Conservation (phyloP, 495 filamentous ascomycete genomes). For the Aspergillus bertholletiae region DNA sequence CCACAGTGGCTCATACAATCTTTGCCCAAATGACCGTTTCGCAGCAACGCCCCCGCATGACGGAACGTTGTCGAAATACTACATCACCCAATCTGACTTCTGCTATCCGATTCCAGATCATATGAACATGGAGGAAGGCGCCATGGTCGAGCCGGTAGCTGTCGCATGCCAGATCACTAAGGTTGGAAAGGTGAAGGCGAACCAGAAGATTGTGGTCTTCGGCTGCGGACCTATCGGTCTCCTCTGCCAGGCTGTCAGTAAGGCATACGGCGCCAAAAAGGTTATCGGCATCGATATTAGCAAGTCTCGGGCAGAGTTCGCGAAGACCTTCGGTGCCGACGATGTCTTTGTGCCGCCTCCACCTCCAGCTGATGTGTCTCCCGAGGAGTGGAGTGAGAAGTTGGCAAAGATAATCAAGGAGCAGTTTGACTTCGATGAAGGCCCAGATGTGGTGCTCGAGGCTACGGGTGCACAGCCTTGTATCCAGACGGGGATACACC, state of each 20-base stretch:
- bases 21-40: slow-evolving; percentile 46
- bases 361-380: slow-evolving; percentile 10
- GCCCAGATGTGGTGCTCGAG: slow-evolving; percentile 80
- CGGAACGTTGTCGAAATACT: slow-evolving; percentile 79
- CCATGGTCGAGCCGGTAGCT: slow-evolving; percentile 76
- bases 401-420: slow-evolving; percentile 55
- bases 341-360: slow-evolving; percentile 56
- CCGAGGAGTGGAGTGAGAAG: slow-evolving; percentile 56
- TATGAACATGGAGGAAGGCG: slow-evolving; percentile 76
- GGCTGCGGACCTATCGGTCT: slow-evolving; percentile 85
- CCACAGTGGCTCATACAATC: slow-evolving; percentile 38
- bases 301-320: slow-evolving; percentile 65
- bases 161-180: slow-evolving; percentile 78
- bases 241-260: slow-evolving; percentile 71
- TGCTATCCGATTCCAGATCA: slow-evolving; percentile 73
- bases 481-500: slow-evolving; percentile 70
- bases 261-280: slow-evolving; percentile 68
- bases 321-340: slow-evolving; percentile 61
- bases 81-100: slow-evolving; percentile 68
- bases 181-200: slow-evolving; percentile 64
- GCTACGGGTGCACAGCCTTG: slow-evolving; percentile 76
- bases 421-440: slow-evolving; percentile 40
- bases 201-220: slow-evolving; percentile 76
- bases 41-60: slow-evolving; percentile 80
- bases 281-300: slow-evolving; percentile 79